Conservation (phyloP, 345 rosid species). For the Geranium rotundifolium region DNA sequence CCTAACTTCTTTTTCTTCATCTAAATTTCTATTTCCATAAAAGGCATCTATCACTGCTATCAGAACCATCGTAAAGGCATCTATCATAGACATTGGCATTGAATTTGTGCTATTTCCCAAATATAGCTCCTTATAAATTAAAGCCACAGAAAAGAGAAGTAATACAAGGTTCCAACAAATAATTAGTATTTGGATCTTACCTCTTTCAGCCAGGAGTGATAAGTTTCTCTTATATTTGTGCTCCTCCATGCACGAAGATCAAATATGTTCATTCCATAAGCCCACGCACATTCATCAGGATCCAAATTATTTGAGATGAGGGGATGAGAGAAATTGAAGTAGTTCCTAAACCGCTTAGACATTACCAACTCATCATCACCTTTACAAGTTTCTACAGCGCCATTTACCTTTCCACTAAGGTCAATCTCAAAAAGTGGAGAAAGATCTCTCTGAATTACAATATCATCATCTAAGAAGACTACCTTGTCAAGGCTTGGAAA, state of each 20-base stretch:
- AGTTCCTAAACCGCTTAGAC: constrained; percentile 85
- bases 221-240: constrained; percentile 63
- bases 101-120: no score
- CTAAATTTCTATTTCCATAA: no score
- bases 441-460: constrained; percentile 84
- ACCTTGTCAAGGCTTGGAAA: constrained; percentile 88
- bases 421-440: constrained; percentile 90
- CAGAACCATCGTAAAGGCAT: no score
- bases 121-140: no score
- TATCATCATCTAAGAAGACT: constrained; percentile 87
- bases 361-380: constrained; percentile 98
- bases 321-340: constrained; percentile 94
- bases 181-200: constrained; percentile 17
- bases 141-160: no score
- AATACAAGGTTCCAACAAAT: no score
- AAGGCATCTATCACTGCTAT: no score
- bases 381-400: constrained; percentile 93
- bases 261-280: constrained; percentile 90
- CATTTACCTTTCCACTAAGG: constrained; percentile 85
- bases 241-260: constrained; percentile 78
- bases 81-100: no score
- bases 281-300: constrained; percentile 91
- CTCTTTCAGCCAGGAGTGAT: constrained; percentile 90
- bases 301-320: constrained; percentile 59
- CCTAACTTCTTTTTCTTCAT: no score